Base-by-base conservation (phyloP, 805 yeast species). In the Spencermartinsiella europaea region DNA sequence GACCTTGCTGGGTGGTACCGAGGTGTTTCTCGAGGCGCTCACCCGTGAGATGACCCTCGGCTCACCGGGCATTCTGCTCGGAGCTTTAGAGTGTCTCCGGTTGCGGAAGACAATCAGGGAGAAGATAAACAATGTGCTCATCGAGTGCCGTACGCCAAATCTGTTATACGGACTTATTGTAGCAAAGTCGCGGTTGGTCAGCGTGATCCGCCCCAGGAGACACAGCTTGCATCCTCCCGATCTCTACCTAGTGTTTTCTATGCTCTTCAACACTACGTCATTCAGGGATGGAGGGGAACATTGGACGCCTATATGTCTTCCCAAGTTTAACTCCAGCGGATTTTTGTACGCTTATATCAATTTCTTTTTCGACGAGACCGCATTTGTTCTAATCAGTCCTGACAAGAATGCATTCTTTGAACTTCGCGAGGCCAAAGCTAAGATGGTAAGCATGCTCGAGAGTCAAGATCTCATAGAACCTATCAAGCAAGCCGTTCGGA, bases 241-340 rank as follows among this genome's bases (percentile, higher is more conserved):
- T 63, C 67, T 93, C 15, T 85, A 84, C 42, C 69, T 86, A 5
- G 65, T 93, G 21, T 79, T 88, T 50, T 77, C 84, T 15, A 76
- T 88, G 66, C 77, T 91, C 1, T 78, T 77, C 56, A 78, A 75
- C 52, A 76, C 80, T n/a, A 66, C 69, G 39, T 70, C 79, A 0
- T 72, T 78, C 51, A 69, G 69, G 21, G 70, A 69, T 27, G 69
- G 68, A 19, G 59, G 85, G 54, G 96, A 90, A 59, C 77, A 88
- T 48, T 93, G 98, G 98, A 77, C 86, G 10, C 99, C 99, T 0
- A 72, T 91, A 0, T 91, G 99, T 64, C 72, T 91, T 62, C 96
- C 98, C 0, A 80, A 85, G 55, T 91, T 91, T 69, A 91, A 93
- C 60, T 69, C 87, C 1, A 80, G 81, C 52, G 99, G 99, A 7